Evolutionary conservation across 176 grass and related monocot genomes (phyloP), one percentile per base, ranked within the genome.

Genomic region (Musa acuminata): DNA sequence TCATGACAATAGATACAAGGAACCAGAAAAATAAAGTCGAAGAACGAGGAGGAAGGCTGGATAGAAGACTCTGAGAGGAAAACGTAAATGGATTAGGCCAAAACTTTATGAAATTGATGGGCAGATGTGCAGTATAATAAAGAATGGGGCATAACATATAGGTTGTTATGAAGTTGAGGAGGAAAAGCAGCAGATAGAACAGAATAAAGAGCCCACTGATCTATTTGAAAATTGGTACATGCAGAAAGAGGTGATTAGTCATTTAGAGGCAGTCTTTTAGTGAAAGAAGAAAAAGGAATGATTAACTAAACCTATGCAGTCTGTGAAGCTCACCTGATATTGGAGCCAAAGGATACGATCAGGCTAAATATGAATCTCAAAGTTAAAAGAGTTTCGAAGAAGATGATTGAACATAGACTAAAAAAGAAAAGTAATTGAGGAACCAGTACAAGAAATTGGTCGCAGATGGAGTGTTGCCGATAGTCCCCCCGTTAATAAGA

Each of bases 391-490:
- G 35, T 43, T 43, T 43, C 6, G 51, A 19, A 8, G 20, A 49
- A 1, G 16, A 60, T 17, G 54, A 59, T 48, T 48, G 24, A 59
- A 2, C 9, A 8, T n/a, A 27, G 5, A 26, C 2, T 0, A 72
- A 20, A 51, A 75, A 11, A 0, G 57, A 49, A 69, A 52, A 48
- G 26, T 17, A 73, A 69, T 73, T 16, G 3, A 63, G 63, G 83
- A 76, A 75, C 21, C 21, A 53, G 1, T 81, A 85, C 83, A 85
- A 81, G 74, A 81, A 85, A 77, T 78, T 64, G 10, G 67, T 77
- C 48, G 59, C 60, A 51, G 83, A 27, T 55, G 11, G 48, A 80
- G 52, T 55, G 77, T 19, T 55, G 53, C 66, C 60, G 64, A 73
- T 66, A 26, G 55, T 29, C 64, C n/a, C n/a, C n/a, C 77, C 72